Percentiles rank a stretch among this genome's conserved stretches.
These are phyloP conservation scores for Leccinum ochraceum DNA, from an alignment of 768 basidiomycete genomes.

Conservation along the genomic window DNA sequence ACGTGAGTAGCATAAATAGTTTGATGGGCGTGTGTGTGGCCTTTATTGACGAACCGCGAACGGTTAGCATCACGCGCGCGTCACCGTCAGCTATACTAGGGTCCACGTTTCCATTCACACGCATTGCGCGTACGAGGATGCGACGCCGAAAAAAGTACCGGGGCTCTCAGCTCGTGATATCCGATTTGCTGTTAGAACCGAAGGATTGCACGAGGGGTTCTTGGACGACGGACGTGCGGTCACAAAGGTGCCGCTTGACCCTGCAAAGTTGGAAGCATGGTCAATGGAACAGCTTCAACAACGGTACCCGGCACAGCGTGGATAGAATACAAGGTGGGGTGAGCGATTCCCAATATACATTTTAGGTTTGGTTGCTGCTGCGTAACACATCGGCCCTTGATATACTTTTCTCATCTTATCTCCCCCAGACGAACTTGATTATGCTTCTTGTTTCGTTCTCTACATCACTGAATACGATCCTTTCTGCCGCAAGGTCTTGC, in stretches of 20 bases:
- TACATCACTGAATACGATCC: conserved; percentile 36
- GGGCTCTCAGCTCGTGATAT: conserved; percentile 54
- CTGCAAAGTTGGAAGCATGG: conserved; percentile 15
- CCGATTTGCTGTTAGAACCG: conserved; percentile 47
- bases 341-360: not conserved
- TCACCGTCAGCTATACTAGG: conserved; percentile 26
- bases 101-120: conserved; percentile 29
- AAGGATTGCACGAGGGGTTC: conserved; percentile 34
- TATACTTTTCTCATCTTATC: not conserved
- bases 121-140: conserved; percentile 27
- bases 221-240: conserved; percentile 23
- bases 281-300: conserved; percentile 28
- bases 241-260: conserved; percentile 21
- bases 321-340: not conserved
- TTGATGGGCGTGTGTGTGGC: not conserved
- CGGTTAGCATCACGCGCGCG: conserved; percentile 35
- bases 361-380: conserved; percentile 1
- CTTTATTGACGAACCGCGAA: conserved; percentile 1
- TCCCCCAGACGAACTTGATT: conserved; percentile 33
- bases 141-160: conserved; percentile 26
- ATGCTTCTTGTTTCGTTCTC: conserved; percentile 26
- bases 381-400: conserved; percentile 3
- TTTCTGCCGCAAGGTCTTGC: conserved; percentile 55
- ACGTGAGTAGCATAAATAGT: conserved; percentile 24
- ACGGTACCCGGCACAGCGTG: conserved; percentile 17